phyloP scores from a whole-genome alignment of 768 basidiomycete genomes.

The Pleurotus tuoliensis region DNA sequence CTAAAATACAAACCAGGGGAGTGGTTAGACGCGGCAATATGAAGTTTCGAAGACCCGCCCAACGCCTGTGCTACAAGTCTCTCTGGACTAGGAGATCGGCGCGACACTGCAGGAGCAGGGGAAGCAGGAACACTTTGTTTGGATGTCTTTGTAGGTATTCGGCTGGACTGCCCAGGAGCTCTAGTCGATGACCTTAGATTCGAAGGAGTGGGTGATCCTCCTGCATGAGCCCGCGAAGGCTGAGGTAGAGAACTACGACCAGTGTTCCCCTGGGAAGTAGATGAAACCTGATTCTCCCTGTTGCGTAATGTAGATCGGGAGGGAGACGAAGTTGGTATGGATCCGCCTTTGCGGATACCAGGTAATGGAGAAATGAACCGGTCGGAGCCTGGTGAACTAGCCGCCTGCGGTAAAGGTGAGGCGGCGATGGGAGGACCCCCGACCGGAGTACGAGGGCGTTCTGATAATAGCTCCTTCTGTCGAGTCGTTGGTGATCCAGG shows the following conservation, averaged over 20 bases:
- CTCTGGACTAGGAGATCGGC: constrained; percentile 7
- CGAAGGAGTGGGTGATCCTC: constrained; percentile 21
- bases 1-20: background rate
- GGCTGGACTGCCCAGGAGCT: constrained; percentile 24
- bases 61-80: background rate
- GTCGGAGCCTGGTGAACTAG: background rate
- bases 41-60: background rate
- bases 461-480: background rate
- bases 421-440: background rate
- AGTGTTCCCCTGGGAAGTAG: background rate
- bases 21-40: background rate
- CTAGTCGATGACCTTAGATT: constrained; percentile 21
- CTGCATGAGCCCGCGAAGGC: too few relatives aligned
- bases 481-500: constrained; percentile 5
- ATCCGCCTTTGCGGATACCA: too few relatives aligned
- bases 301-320: constrained; percentile 5
- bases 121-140: constrained; percentile 18
- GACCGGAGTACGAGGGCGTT: background rate
- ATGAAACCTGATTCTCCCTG: constrained; percentile 1
- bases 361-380: background rate
- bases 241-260: constrained; percentile 10
- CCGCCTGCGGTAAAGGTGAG: background rate
- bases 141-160: constrained; percentile 42
- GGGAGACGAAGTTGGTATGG: background rate
- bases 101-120: constrained; percentile 2